Percentiles rank a stretch among this genome's conserved stretches.
Evolutionary conservation across 148 eudicot genomes (phyloP).

Genomic region (Rhododendron kiyosumense): DNA sequence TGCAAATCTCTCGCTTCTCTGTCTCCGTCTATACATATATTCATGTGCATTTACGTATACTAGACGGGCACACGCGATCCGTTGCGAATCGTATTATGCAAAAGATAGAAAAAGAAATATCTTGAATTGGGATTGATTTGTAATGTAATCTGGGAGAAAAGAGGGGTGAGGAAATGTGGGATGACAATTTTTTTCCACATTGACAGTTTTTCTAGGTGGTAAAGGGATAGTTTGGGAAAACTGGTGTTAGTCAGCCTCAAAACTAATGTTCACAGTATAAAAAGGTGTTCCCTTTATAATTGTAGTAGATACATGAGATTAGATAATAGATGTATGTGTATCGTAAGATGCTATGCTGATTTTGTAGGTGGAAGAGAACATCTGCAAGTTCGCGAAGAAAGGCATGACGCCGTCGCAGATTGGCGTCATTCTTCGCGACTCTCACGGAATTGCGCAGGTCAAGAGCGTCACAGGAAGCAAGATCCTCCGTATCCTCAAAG

Average conservation of each 20-base stretch:
- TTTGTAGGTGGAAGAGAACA: constrained; percentile 28
- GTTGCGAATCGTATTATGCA: background rate
- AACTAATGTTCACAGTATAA: background rate
- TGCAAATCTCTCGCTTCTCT: background rate
- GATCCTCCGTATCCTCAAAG: constrained; percentile 37
- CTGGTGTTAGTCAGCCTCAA: background rate
- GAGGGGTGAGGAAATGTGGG: background rate
- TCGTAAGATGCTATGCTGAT: background rate
- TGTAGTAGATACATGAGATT: too few species aligned
- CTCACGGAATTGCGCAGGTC: constrained; percentile 35
- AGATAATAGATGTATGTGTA: background rate
- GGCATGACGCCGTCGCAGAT: constrained; percentile 32
- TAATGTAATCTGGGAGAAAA: background rate
- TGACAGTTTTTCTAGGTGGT: background rate
- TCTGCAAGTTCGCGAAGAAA: constrained; percentile 29
- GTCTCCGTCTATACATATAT: background rate
- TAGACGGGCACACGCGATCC: background rate
- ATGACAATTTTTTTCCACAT: background rate
- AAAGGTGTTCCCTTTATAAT: background rate
- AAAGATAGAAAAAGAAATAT: background rate
- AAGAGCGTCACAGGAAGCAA: constrained; percentile 27
- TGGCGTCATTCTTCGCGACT: constrained; percentile 32
- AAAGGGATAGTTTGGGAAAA: background rate
- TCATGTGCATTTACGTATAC: background rate
- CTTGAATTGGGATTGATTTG: background rate